Evolutionary conservation across 306 rosid species (phyloP), one percentile per base, ranked within the genome.

Genomic region (Trifolium pratense): DNA sequence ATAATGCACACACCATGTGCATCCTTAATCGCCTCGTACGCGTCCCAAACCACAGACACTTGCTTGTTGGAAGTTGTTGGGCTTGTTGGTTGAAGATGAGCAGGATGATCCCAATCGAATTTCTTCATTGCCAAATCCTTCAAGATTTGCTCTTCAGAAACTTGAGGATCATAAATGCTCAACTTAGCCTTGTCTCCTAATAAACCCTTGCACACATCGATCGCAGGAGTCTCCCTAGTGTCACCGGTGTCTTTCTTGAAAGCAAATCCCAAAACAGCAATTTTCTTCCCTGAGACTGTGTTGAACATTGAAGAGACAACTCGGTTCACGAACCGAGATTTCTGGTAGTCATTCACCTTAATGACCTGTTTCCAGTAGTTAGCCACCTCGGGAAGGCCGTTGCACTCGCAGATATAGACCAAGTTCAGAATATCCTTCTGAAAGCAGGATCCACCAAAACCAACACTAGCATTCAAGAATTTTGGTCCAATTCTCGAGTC

Each of bases 161-260:
- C 97, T 84, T 91, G 97, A 8, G 97, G 97, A 73, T 91, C 97
- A 2, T 82, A 91, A 14, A 91, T 89, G 92, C 97, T 89, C 88
- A 91, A 48, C 71, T 29, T 77, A 17, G 94, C 97, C 79, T 77
- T 91, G 82, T 91, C 97, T 1, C 94, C 97, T 51, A 91, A 45
- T 7, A 91, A 83, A 23, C 97, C 97, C 80, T 86, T 87, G 81
- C 97, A 91, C 72, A 91, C 97, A 31, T 91, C 97, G 40, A 91
- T 91, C 39, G 97, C 97, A 0, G 97, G 97, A 52, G 97, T 89
- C 90, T 91, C 97, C 83, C 97, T 85, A 1, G 97, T 91, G 83
- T 91, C 97, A 3, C 97, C 97, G 0, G 97, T 91, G 86, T 91
- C 97, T 80, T 91, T 91, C 94, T 91, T 91, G 90, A 91, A 91